These are phyloP conservation scores for Stellera chamaejasme DNA, from an alignment of 345 rosid genomes.

Conservation along the genomic window DNA sequence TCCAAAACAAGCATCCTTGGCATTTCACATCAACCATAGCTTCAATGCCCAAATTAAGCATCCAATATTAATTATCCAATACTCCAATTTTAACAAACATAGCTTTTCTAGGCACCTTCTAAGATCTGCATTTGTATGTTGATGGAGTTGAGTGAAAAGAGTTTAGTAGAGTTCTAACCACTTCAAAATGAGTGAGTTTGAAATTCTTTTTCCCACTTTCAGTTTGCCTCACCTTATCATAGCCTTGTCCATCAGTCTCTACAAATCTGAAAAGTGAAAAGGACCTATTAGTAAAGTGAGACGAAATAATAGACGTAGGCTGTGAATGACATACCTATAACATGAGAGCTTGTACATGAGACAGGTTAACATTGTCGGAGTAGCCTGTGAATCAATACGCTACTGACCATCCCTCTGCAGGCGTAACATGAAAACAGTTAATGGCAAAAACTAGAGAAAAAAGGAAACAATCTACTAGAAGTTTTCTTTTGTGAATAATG, in stretches of 20 bases:
- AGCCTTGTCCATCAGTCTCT: slow-evolving; percentile 91
- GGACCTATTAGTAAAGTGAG: not conserved
- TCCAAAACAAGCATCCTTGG: too few relatives aligned
- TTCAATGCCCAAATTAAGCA: not conserved
- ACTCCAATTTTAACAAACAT: not conserved
- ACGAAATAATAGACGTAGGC: not conserved
- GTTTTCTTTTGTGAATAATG: not conserved
- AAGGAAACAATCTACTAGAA: not conserved
- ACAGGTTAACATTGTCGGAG: slow-evolving; percentile 87
- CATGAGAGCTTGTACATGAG: slow-evolving; percentile 97
- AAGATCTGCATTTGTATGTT: not conserved
- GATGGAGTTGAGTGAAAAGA: slow-evolving; percentile 1
- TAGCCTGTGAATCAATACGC: slow-evolving; percentile 88
- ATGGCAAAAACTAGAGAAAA: slow-evolving; percentile 2
- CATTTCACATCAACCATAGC: too few relatives aligned
- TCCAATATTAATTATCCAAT: too few relatives aligned
- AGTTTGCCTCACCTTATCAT: slow-evolving; percentile 81
- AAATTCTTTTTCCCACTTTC: slow-evolving; percentile 95
- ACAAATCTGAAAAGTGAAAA: slow-evolving; percentile 56
- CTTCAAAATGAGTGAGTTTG: slow-evolving; percentile 91
- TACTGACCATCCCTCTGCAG: slow-evolving; percentile 90
- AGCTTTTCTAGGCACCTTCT: too few relatives aligned
- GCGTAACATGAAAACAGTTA: slow-evolving; percentile 9
- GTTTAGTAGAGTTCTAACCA: slow-evolving; percentile 39
- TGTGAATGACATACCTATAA: slow-evolving; percentile 55